Base-by-base conservation (phyloP, 805 yeast species). In the Cyberlindnera veronae region DNA sequence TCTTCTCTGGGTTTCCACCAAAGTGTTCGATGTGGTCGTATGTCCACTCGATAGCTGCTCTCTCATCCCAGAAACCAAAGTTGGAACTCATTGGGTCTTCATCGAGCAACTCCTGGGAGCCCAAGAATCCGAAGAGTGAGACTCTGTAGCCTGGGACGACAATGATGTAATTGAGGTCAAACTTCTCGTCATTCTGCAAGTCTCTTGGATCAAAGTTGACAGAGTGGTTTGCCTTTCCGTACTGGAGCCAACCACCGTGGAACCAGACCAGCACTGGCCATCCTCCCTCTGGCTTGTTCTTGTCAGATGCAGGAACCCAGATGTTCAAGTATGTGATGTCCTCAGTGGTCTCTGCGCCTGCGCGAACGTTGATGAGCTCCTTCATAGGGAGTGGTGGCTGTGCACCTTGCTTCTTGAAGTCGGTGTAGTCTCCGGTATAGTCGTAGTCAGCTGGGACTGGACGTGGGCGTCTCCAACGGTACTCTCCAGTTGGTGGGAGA, bases 1-100 rank as follows among this genome's bases (percentile, higher is more conserved):
- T 62, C 33, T 58, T 54, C n/a, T 56, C 57, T 0, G 68, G 58
- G 48, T 74, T 67, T 19, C 78, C 79, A 13, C 77, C 77, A 52
- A 74, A 71, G 29, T 64, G 50, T 23, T 43, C 39, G 40, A 74
- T 72, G 49, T 71, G 55, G 38, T 59, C 49, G 34, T 63, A 60
- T 5, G 66, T 66, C 80, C 79, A 75, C 44, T 67, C 65, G 5
- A 73, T 52, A 1, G 72, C 76, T 14, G 58, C 42, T 35, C 67
- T 54, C 51, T 72, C 79, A 51, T 75, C 79, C 65, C 68, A 67
- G 38, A 40, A 40, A 67, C 40, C 45, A 14, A 44, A 44, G 29
- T 37, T 45, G 5, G 58, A 60, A n/a, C 29, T 28, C 30, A 61
- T 34, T 38, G 61, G 47, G 44, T 74, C 72, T 22, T 41, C 45